Base-by-base conservation (phyloP, 2,329 filamentous ascomycete species). In the Talaromyces sp. region DNA sequence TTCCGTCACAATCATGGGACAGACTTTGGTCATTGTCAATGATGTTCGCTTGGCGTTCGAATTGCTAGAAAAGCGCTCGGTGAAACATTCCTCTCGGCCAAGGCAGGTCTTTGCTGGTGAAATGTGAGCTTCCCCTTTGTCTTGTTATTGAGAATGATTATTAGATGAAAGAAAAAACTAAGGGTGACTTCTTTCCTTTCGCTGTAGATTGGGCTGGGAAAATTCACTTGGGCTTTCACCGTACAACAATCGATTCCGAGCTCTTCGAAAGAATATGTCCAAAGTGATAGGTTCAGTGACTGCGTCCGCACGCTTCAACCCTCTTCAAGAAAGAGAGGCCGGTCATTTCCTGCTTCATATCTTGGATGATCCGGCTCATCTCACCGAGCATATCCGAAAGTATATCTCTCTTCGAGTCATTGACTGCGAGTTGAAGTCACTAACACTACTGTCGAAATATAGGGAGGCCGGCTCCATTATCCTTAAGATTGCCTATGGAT, bases 401-500 rank as follows among this genome's bases (percentile, higher is more conserved):
- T 73, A 63, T 37, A n/a, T 54, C 37, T 39, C n/a, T 16, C 41
- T 22, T 1, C 31, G 4, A 8, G 3, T 59, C 16, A 33, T 31
- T 49, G 13, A 22, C 2, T 8, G 22, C 22, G 11, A 60, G 7
- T 60, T 16, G 35, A 43, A 2, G 24, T 35, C 3, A 22, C 50
- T 56, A 57, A 57, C 9, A 2, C 14, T 6, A 50, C 10, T 35
- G 14, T 35, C 37, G 62, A 37, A 56, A 58, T 52, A 27, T 27
- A 81, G 76, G n/a, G 72, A 77, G 49, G 75, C 78, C 0, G 80
- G 77, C 0, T 75, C 75, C 0, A 68, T 81, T 13, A 80, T 82
- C 31, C 66, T 83, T n/a, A 79, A 80, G 47, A 76, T 80, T n/a
- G 70, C 73, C 3, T 82, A 82, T 68, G 81, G 81, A 6, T 85